Base-by-base conservation (phyloP, 2,329 filamentous ascomycete genomes). In the Xylariaceae sp. region DNA sequence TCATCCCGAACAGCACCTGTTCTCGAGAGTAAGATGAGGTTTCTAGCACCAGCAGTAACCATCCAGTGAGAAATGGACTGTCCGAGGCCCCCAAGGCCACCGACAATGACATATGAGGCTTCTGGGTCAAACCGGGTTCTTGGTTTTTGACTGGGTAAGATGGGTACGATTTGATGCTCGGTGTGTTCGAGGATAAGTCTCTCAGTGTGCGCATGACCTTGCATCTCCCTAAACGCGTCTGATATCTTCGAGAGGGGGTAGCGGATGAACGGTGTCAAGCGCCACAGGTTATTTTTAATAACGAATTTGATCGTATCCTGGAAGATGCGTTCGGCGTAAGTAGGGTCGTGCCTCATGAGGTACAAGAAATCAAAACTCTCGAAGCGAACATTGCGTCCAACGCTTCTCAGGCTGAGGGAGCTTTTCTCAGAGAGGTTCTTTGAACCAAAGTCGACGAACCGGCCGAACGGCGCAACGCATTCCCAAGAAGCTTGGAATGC, bases 321-420 rank as follows among this genome's bases (percentile, higher is more conserved):
- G 26, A 53, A 51, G 24, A 51, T 29, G 11, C 41, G 44, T 13
- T 48, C 42, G 2, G 46, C 43, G 7, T 48, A 41, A 3, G 19
- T 6, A 9, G 44, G 44, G 6, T 50, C 39, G 16, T 45, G 38
- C 2, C 38, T 38, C 50, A 51, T n/a, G 17, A 47, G 13, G 30
- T 26, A 26, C 2, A 33, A 26, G 16, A 42, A 32, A 26, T 51
- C 45, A 2, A 49, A 37, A 6, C 39, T 16, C 9, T 39, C 38
- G 22, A 47, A 51, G 3, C 19, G 39, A 2, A 34, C 38, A 9
- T 48, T 39, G 12, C 29, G 28, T 11, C 57, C 55, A 32, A 68
- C 67, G 1, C 53, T 55, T 2, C 48, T 38, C 62, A 67, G 66
- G 12, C 61, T 56, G n/a, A 68, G 52, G 4, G 50, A 47, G 11